phyloP scores from a whole-genome alignment of 306 rosid species.

The barrel medic (Medicago truncatula) region DNA sequence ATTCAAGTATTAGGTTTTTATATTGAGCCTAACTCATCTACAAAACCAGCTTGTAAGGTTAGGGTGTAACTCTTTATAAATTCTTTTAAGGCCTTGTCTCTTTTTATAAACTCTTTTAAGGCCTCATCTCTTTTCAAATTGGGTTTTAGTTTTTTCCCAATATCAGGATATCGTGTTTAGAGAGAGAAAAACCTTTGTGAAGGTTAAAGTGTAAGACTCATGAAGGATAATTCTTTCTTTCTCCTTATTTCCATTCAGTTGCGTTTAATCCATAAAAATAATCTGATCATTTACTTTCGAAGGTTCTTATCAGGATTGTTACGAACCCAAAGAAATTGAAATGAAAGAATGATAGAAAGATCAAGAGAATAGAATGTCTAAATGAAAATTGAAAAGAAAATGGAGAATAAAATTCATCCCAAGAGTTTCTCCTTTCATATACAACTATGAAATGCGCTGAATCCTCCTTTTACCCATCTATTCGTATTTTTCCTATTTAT shows the following conservation, averaged over 20 bases:
- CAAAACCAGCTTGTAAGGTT: neutral
- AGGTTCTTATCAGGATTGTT: slow-evolving; percentile 1
- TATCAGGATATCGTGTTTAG: neutral
- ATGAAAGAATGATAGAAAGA: neutral
- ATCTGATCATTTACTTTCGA: neutral
- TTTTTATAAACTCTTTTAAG: neutral
- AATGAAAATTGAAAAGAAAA: slow-evolving; percentile 7
- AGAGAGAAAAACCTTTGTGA: slow-evolving; percentile 6
- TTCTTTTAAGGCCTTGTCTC: no score
- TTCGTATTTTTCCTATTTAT: neutral
- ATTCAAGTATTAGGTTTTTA: no score
- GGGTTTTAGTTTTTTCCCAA: neutral
- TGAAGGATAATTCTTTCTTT: slow-evolving; percentile 18
- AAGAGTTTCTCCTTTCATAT: neutral
- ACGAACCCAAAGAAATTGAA: neutral
- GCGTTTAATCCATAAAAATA: neutral
- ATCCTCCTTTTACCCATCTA: neutral
- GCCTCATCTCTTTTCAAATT: neutral
- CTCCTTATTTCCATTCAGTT: slow-evolving; percentile 4
- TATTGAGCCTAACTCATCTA: no score
- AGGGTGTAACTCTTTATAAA: neutral
- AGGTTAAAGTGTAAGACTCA: neutral
- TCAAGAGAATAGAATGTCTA: neutral
- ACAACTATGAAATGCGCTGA: neutral
- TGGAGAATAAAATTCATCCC: slow-evolving; percentile 1